These are phyloP conservation scores for Anastatica hierochuntica DNA, from an alignment of 345 rosid species.

Conservation along the genomic window DNA sequence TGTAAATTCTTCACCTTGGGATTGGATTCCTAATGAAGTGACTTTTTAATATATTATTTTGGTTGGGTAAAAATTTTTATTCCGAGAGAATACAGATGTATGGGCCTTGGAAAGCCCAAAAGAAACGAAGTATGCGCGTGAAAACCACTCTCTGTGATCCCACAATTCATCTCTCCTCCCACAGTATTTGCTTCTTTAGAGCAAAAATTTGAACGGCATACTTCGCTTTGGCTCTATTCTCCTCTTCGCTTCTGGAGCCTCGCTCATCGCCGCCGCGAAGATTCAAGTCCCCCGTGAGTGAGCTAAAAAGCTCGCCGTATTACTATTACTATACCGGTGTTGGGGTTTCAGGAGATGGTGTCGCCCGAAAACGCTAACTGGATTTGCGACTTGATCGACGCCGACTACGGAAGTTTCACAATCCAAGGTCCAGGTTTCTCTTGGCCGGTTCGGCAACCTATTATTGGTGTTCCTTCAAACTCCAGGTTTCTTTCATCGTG, in stretches of 20 bases:
- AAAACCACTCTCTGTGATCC: too few relatives aligned
- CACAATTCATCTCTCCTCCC: too few relatives aligned
- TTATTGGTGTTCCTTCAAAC: slow-evolving; percentile 44
- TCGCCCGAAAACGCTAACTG: slow-evolving; percentile 65
- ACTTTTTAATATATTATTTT: too few relatives aligned
- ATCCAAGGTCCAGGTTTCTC: slow-evolving; percentile 52
- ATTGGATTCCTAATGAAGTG: too few relatives aligned
- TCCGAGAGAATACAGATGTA: too few relatives aligned
- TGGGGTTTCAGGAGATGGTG: slow-evolving; percentile 40
- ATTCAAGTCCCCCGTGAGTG: not conserved
- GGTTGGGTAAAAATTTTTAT: too few relatives aligned
- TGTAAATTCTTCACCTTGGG: too few relatives aligned
- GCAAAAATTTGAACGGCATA: too few relatives aligned
- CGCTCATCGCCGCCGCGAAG: slow-evolving; percentile 18
- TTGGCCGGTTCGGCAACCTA: slow-evolving; percentile 55
- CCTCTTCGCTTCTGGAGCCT: not conserved
- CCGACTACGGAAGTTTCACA: slow-evolving; percentile 48
- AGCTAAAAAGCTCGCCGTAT: not conserved
- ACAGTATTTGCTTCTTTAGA: too few relatives aligned
- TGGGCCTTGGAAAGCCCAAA: too few relatives aligned
- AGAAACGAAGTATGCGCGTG: too few relatives aligned
- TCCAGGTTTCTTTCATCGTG: slow-evolving; percentile 34
- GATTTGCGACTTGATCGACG: slow-evolving; percentile 68
- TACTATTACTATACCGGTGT: not conserved
- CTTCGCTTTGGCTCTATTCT: too few relatives aligned